A percentile compares a stretch with the other conserved stretches of the same genome.
These are phyloP conservation scores for Syncephalastrum monosporum DNA, from an alignment of 371 early-diverging fungal species.

Conservation along the genomic window DNA sequence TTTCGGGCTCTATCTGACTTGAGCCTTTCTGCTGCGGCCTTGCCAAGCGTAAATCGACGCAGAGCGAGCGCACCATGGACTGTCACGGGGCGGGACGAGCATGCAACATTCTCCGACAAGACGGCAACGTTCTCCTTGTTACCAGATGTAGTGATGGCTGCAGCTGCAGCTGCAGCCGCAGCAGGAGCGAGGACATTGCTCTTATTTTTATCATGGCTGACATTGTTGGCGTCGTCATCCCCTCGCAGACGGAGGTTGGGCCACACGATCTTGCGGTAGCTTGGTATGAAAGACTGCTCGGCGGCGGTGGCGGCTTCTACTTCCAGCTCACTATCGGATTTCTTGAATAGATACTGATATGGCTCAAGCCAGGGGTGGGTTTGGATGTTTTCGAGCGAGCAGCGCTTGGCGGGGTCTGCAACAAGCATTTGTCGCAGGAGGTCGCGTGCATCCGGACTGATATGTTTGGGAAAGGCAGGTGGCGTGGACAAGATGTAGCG, in stretches of 20 bases:
- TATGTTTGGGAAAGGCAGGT: constrained; percentile 55
- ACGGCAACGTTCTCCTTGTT: no score
- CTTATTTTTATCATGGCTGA: no score
- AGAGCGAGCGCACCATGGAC: constrained; percentile 8
- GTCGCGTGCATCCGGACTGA: constrained; percentile 45
- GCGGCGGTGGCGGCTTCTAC: constrained; percentile 9
- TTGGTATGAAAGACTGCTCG: constrained; percentile 10
- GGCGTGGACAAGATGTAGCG: constrained; percentile 61
- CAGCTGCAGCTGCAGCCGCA: no score
- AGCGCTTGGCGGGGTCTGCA: constrained; percentile 56
- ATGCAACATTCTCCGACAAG: no score
- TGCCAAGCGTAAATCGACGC: constrained; percentile 2
- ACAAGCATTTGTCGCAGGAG: constrained; percentile 58
- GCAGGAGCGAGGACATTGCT: no score
- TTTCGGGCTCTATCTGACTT: constrained; percentile 8
- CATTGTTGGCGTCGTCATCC: no score
- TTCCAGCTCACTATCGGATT: constrained; percentile 14
- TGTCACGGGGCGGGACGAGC: constrained; percentile 11
- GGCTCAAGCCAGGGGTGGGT: constrained; percentile 39
- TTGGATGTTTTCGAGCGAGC: constrained; percentile 50
- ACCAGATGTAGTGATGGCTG: no score
- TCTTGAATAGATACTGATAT: constrained; percentile 8
- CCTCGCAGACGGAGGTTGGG: background rate
- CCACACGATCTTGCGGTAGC: constrained; percentile 10
- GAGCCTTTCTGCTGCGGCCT: constrained; percentile 4